phyloP scores from a whole-genome alignment of 129 eudicot species.

The Pseudognaphalium luteoalbum region DNA sequence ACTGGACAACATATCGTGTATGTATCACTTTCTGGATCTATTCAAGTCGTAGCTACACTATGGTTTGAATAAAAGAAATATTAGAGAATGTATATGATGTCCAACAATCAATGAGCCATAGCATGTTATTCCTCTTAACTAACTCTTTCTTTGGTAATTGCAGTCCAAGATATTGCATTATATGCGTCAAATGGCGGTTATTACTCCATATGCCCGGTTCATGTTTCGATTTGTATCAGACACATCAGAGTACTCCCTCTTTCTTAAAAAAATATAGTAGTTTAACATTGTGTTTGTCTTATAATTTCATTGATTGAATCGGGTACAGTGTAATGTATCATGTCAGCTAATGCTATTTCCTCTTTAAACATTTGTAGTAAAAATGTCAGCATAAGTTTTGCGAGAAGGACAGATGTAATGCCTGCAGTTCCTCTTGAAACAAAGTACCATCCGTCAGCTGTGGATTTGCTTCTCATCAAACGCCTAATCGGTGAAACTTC shows the following conservation, averaged over 20 bases:
- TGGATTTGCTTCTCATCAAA: constrained; percentile 91
- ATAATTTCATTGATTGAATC: not conserved
- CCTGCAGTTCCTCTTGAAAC: constrained; percentile 96
- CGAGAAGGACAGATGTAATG: constrained; percentile 97
- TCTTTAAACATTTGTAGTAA: constrained; percentile 53
- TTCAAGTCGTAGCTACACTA: constrained; percentile 9
- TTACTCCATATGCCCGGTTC: constrained; percentile 97
- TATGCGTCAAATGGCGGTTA: constrained; percentile 99
- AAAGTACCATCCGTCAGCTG: constrained; percentile 98
- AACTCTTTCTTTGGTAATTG: constrained; percentile 23
- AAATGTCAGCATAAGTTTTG: constrained; percentile 81
- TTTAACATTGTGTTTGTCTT: not conserved
- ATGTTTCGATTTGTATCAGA: constrained; percentile 83
- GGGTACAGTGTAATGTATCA: constrained; percentile 14
- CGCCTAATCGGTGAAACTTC: constrained; percentile 89
- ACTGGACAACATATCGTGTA: constrained; percentile 99
- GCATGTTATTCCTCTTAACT: not conserved
- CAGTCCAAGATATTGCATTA: constrained; percentile 99
- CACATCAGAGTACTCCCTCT: constrained; percentile 70
- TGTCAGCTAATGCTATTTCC: constrained; percentile 11
- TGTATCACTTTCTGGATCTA: constrained; percentile 22
- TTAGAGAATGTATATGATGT: constrained; percentile 7
- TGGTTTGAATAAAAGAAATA: not conserved
- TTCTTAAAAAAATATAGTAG: constrained; percentile 5
- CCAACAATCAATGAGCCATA: constrained; percentile 16